Base-by-base conservation (phyloP, 1,284 basidiomycete species). In the Boletus smithii region DNA sequence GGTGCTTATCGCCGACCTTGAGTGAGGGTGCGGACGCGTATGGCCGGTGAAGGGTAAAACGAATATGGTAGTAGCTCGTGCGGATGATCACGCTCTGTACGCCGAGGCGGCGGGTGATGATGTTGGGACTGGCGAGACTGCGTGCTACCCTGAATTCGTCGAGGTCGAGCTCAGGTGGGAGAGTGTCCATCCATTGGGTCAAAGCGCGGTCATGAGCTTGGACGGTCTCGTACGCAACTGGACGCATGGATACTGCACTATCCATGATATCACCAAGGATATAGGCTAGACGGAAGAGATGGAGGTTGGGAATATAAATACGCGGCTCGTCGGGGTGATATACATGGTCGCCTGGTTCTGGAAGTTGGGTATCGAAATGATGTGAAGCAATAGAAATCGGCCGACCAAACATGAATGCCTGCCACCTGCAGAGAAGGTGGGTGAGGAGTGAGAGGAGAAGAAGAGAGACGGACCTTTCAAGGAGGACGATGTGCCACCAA, bases 351-450 rank as follows among this genome's bases (percentile, higher is more conserved):
- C 76, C 79, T 58, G 80, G 74, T 4, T 82, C 78, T 30, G 86
- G 86, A 18, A 88, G 70, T 49, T 77, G 79, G 0, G 87, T 89
- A 62, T 90, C 86, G 61, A 86, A 91, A 62, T 90, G 87, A 59
- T 88, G 82, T 5, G 85, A 81, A 10, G 83, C 79, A 49, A 90
- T 81, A 29, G 76, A 71, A 26, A 85, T 69, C 2, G 88, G 87
- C 13, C 87, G 76, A n/a, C 87, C 88, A 62, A 90, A 87, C 74
- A 88, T 76, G 68, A 90, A 90, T 3, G 86, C 83, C 64, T 89
- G 86, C 88, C 88, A 90, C 53, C 85, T 87, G 44, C 1, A 54
- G 23, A 53, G 47, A 57, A 47, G 53, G 46, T 51, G 43, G 50
- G 42, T 18, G 14, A 37, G 44, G 42, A 42, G 57, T 17, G 41